These are phyloP conservation scores for Inonotus hispidus DNA, from an alignment of 1,284 basidiomycete genomes.

Conservation along the genomic window DNA sequence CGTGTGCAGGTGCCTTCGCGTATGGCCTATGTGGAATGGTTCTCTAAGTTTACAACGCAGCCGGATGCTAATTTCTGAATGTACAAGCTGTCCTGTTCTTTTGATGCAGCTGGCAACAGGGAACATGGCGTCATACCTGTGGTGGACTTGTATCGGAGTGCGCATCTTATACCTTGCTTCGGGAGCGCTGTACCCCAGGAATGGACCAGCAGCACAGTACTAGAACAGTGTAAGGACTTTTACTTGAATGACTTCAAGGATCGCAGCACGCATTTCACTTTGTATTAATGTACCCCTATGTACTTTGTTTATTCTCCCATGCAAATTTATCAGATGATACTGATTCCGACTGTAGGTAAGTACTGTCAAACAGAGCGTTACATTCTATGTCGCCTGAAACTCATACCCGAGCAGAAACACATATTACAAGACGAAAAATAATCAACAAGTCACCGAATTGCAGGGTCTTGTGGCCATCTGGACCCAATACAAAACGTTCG, in stretches of 20 bases:
- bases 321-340: no score
- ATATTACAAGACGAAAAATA: no score
- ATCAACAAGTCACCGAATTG: no score
- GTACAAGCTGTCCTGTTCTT: not conserved
- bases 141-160: not conserved
- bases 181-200: not conserved
- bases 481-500: no score
- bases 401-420: no score
- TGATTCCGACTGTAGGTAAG: no score
- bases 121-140: not conserved
- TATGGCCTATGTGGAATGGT: constrained; percentile 33
- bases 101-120: not conserved
- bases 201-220: constrained; percentile 2
- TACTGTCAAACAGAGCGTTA: no score
- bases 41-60: constrained; percentile 15
- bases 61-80: not conserved
- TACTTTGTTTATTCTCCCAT: no score
- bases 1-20: not conserved
- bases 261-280: not conserved
- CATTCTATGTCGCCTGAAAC: no score
- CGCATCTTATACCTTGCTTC: constrained; percentile 1
- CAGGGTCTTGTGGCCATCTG: no score
- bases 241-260: not conserved
- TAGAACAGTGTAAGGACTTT: not conserved
- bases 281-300: not conserved